Conservation (phyloP, 2,329 filamentous ascomycete genomes). For the Coniochaeta pulveracea region DNA sequence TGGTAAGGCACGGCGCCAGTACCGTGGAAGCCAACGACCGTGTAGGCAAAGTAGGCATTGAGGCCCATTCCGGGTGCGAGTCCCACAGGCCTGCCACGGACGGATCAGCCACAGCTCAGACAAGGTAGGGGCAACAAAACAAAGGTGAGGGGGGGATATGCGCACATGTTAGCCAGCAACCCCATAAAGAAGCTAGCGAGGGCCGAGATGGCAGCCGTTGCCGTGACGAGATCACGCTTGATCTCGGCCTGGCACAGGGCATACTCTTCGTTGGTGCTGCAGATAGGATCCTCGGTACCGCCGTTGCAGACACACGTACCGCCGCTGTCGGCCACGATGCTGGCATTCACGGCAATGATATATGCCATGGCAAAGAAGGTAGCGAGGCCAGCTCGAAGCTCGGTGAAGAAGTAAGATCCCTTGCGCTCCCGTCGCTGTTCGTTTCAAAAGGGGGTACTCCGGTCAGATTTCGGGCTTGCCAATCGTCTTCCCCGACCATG, state of each 20-base stretch:
- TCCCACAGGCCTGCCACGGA: slow-evolving; percentile 40
- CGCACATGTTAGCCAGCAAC: slow-evolving; percentile 47
- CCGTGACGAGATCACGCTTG: slow-evolving; percentile 72
- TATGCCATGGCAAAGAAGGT: slow-evolving; percentile 60
- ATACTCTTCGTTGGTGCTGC: slow-evolving; percentile 45
- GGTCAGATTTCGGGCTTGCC: too few relatives aligned
- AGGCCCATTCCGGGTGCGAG: slow-evolving; percentile 69
- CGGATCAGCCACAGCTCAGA: not conserved
- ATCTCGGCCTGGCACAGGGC: slow-evolving; percentile 50
- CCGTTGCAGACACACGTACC: slow-evolving; percentile 66
- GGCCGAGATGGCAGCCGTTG: slow-evolving; percentile 72
- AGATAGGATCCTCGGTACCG: slow-evolving; percentile 37
- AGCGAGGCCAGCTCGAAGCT: slow-evolving; percentile 71
- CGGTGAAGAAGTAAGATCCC: slow-evolving; percentile 69
- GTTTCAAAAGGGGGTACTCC: slow-evolving; percentile 14
- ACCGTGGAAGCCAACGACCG: slow-evolving; percentile 68
- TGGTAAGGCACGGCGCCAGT: slow-evolving; percentile 61
- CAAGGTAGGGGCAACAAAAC: not conserved
- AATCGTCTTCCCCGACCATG: too few relatives aligned
- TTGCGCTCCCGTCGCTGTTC: slow-evolving; percentile 56
- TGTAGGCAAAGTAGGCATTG: slow-evolving; percentile 81
- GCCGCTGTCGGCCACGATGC: slow-evolving; percentile 50
- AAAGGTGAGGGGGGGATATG: too few relatives aligned
- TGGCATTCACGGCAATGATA: slow-evolving; percentile 42
- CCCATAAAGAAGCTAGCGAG: slow-evolving; percentile 78